Conservation (phyloP, 768 basidiomycete species). For the Tylopilus sp. region DNA sequence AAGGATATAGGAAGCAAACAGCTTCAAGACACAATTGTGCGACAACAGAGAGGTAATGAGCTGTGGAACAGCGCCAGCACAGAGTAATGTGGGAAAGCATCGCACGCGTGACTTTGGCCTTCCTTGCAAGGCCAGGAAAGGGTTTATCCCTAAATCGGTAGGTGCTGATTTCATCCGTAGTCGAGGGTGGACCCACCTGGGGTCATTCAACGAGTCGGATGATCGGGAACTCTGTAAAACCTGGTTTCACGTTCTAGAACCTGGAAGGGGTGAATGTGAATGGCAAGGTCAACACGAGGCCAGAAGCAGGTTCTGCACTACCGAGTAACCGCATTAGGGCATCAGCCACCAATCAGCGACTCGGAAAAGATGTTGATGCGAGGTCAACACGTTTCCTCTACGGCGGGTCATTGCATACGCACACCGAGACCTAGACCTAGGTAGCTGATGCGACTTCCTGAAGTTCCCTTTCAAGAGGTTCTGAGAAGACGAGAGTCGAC, state of each 20-base stretch:
- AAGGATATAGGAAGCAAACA: background rate
- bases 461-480: conserved; percentile 13
- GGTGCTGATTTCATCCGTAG: background rate
- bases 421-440: conserved; percentile 16
- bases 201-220: conserved; percentile 17
- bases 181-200: conserved; percentile 7
- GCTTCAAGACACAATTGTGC: background rate
- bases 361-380: conserved; percentile 13
- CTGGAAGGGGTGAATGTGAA: conserved; percentile 21
- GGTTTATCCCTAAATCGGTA: background rate
- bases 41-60: background rate
- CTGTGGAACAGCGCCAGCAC: background rate
- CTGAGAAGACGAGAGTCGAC: conserved; percentile 10
- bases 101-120: conserved; percentile 4
- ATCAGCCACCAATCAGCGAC: conserved; percentile 11
- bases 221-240: conserved; percentile 9
- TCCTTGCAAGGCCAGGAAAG: background rate
- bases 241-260: conserved; percentile 24
- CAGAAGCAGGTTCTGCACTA: conserved; percentile 20
- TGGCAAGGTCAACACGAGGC: conserved; percentile 29
- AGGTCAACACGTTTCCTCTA: conserved; percentile 14
- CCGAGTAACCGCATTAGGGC: conserved; percentile 17
- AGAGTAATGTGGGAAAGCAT: background rate
- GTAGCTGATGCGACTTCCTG: conserved; percentile 1
- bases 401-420: conserved; percentile 10